These are phyloP conservation scores for Mycena chlorophos DNA, from an alignment of 768 basidiomycete species.

Conservation along the genomic window DNA sequence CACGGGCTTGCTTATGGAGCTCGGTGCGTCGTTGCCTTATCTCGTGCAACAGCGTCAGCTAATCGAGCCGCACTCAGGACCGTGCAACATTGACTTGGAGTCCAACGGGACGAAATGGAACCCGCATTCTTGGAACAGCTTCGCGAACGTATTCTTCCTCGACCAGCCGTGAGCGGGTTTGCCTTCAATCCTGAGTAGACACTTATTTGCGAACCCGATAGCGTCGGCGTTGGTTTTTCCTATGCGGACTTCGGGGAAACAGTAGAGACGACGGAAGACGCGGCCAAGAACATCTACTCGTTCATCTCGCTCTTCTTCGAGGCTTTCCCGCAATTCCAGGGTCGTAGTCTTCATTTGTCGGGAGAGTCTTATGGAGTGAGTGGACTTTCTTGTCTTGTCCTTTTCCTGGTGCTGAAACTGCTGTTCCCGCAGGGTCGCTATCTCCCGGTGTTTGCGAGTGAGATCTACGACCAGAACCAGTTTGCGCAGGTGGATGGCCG, in stretches of 20 bases:
- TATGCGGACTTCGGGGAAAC: constrained; percentile 70
- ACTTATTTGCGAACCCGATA: constrained; percentile 22
- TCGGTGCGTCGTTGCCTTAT: constrained; percentile 46
- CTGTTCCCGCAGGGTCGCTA: constrained; percentile 55
- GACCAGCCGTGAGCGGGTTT: constrained; percentile 53
- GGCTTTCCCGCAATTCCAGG: constrained; percentile 70
- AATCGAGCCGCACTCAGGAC: constrained; percentile 26
- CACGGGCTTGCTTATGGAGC: constrained; percentile 70
- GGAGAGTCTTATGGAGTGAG: constrained; percentile 81
- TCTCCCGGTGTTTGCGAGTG: constrained; percentile 72
- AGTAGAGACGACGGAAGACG: constrained; percentile 76
- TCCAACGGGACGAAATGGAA: constrained; percentile 64
- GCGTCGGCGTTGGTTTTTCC: constrained; percentile 71
- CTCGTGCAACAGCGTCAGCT: neutral
- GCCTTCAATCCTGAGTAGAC: neutral
- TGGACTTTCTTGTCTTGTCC: constrained; percentile 2
- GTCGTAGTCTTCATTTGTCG: constrained; percentile 67
- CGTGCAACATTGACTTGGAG: constrained; percentile 55
- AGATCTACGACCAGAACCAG: constrained; percentile 73
- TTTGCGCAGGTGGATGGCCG: constrained; percentile 54
- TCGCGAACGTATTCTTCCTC: constrained; percentile 70
- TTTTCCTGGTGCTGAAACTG: constrained; percentile 14
- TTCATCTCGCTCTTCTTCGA: constrained; percentile 82
- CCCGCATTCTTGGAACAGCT: constrained; percentile 64
- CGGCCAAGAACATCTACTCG: constrained; percentile 71